Evolutionary conservation across 2,329 filamentous ascomycete genomes (phyloP).

Genomic region (Penicillium sp.): DNA sequence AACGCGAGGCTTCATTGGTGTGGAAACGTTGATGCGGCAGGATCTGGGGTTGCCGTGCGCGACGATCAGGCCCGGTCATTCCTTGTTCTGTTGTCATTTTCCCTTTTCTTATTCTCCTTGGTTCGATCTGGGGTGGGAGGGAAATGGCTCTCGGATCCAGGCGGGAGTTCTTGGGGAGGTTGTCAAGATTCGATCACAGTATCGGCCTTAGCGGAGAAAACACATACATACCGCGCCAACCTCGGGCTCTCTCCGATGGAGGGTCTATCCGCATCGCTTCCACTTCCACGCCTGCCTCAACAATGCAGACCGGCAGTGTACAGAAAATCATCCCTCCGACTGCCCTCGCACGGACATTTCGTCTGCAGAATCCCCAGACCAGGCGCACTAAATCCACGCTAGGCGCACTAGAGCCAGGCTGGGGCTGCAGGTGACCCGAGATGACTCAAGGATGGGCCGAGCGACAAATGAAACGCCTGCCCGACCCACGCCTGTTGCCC

Average conservation of each 20-base stretch:
- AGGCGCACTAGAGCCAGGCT: constrained; percentile 14
- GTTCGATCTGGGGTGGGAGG: no score
- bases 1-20: constrained; percentile 9
- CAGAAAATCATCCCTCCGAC: not conserved
- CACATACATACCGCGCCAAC: not conserved
- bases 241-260: no score
- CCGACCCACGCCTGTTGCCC: no score
- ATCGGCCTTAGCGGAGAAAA: not conserved
- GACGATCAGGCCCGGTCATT: constrained; percentile 7
- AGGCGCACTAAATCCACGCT: constrained; percentile 18
- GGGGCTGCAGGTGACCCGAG: constrained; percentile 27
- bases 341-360: constrained; percentile 25
- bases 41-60: constrained; percentile 14
- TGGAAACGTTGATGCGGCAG: constrained; percentile 16
- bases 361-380: constrained; percentile 28
- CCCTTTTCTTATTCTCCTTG: not conserved
- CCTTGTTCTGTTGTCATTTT: not conserved
- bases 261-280: not conserved
- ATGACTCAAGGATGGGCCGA: constrained; percentile 17
- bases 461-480: constrained; percentile 21
- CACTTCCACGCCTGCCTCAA: no score
- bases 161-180: no score
- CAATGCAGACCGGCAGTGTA: not conserved
- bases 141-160: no score
- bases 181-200: no score